Base-by-base conservation (phyloP, 805 yeast genomes). In the Wickerhamomyces bovis region DNA sequence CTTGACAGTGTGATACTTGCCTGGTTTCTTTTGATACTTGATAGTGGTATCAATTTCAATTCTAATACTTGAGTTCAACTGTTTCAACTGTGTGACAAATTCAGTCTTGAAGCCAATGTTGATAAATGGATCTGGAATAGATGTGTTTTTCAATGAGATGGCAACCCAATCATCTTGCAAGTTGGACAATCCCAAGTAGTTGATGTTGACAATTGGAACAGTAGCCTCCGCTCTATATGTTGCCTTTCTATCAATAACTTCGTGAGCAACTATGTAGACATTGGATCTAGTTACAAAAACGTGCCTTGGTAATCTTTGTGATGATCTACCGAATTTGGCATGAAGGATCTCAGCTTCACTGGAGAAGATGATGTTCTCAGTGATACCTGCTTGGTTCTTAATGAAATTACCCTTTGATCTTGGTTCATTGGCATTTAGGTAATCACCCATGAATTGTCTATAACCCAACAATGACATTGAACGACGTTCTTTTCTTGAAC, bases 81-180 rank as follows among this genome's bases (percentile, higher is more conserved):
- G 76, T 60, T 81, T 84, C 61, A 90, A 66, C 42, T 84, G 85
- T 0, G 96, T 81, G 1, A 86, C 69, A 44, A 94, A 69, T 62
- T 94, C 99, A 0, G 98, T 94, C 68, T 94, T 94, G 70, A 94
- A 86, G 47, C 78, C 77, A 48, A 89, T 75, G 65, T 86, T 85
- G 50, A 94, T 70, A 48, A 94, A 78, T 12, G 87, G 75, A 66
- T 94, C 99, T 1, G 97, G 89, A 44, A 72, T 76, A 2, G 64
- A 58, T 3, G 68, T 55, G 33, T 63, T 53, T 9, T 56, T 52
- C 36, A 69, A 50, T 2, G 73, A 67, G 10, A 70, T 51, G 1
- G 96, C 95, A 30, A 90, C 63, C 99, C 99, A 94, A 59, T 90
- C 94, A 66, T 94, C 99, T 54, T 90, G 94, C 46, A 80, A 71